Evolutionary conservation across 106 monocot species (phyloP).

Genomic region (Dioscorea dumetorum): DNA sequence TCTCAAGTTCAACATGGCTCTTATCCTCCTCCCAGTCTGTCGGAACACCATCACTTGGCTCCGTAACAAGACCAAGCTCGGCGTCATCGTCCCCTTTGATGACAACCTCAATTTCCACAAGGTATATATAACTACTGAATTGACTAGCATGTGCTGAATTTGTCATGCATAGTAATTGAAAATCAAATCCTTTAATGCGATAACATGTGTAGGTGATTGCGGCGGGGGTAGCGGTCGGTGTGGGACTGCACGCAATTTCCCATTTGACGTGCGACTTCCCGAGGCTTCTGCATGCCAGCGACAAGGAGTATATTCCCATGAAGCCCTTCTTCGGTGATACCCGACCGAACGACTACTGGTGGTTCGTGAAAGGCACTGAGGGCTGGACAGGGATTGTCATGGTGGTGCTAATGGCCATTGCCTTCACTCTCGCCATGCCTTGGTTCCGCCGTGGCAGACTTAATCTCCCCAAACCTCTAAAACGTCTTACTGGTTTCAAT

Average conservation of each 20-base stretch:
- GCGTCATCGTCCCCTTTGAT: slow-evolving; percentile 25
- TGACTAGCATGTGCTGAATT: too few species aligned
- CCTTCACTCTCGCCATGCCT: not conserved
- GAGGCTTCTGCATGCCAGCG: not conserved
- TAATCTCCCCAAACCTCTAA: not conserved
- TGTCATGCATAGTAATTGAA: too few species aligned
- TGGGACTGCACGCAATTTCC: not conserved
- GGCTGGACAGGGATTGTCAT: slow-evolving; percentile 5
- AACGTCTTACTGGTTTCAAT: slow-evolving; percentile 3
- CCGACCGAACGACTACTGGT: slow-evolving; percentile 4
- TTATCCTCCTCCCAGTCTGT: slow-evolving; percentile 38
- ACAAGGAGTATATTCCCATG: not conserved
- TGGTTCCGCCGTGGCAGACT: not conserved
- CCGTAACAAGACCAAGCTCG: slow-evolving; percentile 18
- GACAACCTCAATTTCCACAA: slow-evolving; percentile 15
- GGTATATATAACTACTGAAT: slow-evolving; percentile 1
- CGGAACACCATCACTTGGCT: slow-evolving; percentile 46
- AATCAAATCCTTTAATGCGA: too few species aligned
- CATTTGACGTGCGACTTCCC: slow-evolving; percentile 2
- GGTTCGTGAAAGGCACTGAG: slow-evolving; percentile 9
- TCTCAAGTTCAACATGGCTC: slow-evolving; percentile 41
- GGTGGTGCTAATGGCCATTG: slow-evolving; percentile 6
- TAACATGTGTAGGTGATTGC: slow-evolving; percentile 1
- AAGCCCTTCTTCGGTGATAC: not conserved
- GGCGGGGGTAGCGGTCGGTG: not conserved